Evolutionary conservation across 768 basidiomycete genomes (phyloP).

Genomic region (Trametes cubensis): DNA sequence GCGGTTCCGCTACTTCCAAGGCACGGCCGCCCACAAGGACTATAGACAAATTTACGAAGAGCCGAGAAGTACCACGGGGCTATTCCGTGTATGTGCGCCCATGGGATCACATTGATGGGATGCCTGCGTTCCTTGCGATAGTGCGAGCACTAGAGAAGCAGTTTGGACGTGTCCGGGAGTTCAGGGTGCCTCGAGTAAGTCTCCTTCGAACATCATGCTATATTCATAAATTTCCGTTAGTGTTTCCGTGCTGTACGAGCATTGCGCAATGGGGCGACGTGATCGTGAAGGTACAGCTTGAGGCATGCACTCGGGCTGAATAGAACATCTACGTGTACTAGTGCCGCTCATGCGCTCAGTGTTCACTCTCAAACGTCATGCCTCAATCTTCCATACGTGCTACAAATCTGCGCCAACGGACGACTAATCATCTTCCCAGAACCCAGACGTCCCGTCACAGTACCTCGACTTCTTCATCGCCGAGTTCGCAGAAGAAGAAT

Average conservation of each 20-base stretch:
- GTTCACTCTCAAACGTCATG: no score
- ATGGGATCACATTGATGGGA: constrained; percentile 44
- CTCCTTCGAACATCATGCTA: background rate
- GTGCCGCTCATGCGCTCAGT: no score
- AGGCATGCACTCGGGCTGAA: no score
- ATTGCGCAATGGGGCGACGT: no score
- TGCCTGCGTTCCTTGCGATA: constrained; percentile 53
- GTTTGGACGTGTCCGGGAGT: constrained; percentile 27
- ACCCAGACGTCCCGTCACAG: constrained; percentile 12
- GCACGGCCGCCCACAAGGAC: background rate
- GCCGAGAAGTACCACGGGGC: background rate
- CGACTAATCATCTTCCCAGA: constrained; percentile 8
- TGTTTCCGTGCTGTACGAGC: no score
- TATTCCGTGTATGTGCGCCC: constrained; percentile 41
- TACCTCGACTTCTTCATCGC: constrained; percentile 49
- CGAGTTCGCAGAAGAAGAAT: constrained; percentile 44
- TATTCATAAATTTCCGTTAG: no score
- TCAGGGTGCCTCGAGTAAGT: constrained; percentile 29
- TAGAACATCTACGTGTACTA: no score
- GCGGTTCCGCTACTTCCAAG: background rate
- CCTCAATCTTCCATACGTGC: no score
- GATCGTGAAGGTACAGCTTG: no score
- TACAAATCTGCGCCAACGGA: background rate
- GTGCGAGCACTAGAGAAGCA: constrained; percentile 54
- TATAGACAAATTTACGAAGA: background rate